phyloP scores from a whole-genome alignment of 2,329 filamentous ascomycete genomes.

The Colletotrichum lini region DNA sequence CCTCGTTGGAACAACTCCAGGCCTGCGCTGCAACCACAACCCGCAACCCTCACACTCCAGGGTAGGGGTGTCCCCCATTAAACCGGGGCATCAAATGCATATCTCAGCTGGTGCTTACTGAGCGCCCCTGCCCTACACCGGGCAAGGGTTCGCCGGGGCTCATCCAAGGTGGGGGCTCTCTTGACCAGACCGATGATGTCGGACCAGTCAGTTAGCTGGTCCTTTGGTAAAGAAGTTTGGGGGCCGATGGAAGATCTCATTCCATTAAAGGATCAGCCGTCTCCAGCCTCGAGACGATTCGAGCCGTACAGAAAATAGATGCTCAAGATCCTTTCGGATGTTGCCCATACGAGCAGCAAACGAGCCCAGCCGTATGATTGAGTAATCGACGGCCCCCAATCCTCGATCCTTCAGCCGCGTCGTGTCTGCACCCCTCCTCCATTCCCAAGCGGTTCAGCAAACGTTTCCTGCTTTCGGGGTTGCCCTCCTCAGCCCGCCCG shows the following conservation, averaged over 20 bases:
- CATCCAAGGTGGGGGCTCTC: background rate
- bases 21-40: slow-evolving; percentile 22
- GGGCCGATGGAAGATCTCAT: background rate
- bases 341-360: slow-evolving; percentile 20
- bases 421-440: background rate
- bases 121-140: slow-evolving; percentile 7
- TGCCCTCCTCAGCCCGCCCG: background rate
- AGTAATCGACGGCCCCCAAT: slow-evolving; percentile 13
- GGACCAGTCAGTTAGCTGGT: slow-evolving; percentile 1
- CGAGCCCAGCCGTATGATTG: background rate
- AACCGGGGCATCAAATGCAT: background rate
- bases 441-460: background rate
- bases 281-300: background rate
- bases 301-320: background rate
- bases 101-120: slow-evolving; percentile 28
- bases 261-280: background rate
- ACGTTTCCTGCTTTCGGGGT: background rate
- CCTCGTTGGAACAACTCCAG: slow-evolving; percentile 13
- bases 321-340: no score
- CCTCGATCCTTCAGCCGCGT: slow-evolving; percentile 14
- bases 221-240: background rate
- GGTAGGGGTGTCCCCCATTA: background rate
- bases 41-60: background rate
- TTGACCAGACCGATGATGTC: background rate
- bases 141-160: background rate